A percentile compares a stretch with the other conserved stretches of the same genome.
Evolutionary conservation across 2,329 filamentous ascomycete species (phyloP).

Genomic region (Neofusicoccum kwambonambiense): DNA sequence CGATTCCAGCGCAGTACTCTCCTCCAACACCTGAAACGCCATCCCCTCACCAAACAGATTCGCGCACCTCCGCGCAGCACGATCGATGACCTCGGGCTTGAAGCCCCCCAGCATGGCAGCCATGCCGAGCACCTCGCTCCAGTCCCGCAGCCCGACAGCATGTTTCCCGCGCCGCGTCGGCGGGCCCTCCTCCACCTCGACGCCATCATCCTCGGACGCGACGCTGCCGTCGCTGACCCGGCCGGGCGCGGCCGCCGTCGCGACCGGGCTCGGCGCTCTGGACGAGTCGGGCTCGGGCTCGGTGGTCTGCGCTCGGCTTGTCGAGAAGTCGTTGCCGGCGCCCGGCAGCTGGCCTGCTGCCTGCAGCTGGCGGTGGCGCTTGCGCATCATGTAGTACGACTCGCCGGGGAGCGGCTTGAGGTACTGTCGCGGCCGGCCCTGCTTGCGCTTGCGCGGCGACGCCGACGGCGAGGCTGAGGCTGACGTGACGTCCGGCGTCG

Average conservation of each 20-base stretch:
- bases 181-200: not conserved
- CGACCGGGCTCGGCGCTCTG: not conserved
- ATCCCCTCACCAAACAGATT: constrained; percentile 73
- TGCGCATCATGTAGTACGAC: constrained; percentile 20
- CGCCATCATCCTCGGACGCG: not conserved
- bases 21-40: constrained; percentile 58
- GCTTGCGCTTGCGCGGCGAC: constrained; percentile 18
- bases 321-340: not conserved
- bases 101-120: constrained; percentile 70
- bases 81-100: constrained; percentile 60
- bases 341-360: not conserved
- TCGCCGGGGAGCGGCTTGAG: constrained; percentile 7
- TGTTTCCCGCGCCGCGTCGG: not conserved
- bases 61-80: constrained; percentile 72
- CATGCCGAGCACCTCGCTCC: constrained; percentile 79
- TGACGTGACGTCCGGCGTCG: not conserved
- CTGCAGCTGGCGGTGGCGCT: constrained; percentile 2
- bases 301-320: not conserved
- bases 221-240: not conserved
- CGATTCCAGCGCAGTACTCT: constrained; percentile 31
- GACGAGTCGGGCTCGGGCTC: not conserved
- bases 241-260: no score
- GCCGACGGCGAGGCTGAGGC: not conserved
- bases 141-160: constrained; percentile 59
- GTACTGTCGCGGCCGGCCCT: not conserved